Evolutionary conservation across 2,329 filamentous ascomycete genomes (phyloP).

Genomic region (Epichloe baconii): DNA sequence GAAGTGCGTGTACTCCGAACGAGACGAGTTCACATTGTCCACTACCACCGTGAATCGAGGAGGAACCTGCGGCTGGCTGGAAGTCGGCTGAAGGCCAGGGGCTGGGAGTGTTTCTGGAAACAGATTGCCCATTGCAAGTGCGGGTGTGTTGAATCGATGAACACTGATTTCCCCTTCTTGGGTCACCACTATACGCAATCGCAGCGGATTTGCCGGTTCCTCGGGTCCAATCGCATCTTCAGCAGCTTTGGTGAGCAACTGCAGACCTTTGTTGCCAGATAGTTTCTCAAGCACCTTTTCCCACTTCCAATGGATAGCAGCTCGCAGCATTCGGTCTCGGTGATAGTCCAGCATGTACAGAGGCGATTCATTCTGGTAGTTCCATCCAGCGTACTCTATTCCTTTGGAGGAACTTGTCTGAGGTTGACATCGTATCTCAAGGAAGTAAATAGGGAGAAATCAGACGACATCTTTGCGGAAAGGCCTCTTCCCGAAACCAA

Average conservation of each 20-base stretch:
- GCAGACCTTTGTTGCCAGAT: conserved; percentile 32
- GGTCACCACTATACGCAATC: conserved; percentile 43
- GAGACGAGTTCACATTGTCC: conserved; percentile 26
- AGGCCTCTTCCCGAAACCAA: not conserved
- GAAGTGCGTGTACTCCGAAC: conserved; percentile 61
- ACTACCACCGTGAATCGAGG: conserved; percentile 30
- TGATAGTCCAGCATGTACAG: conserved; percentile 75
- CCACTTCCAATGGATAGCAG: conserved; percentile 46
- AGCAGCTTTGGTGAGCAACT: conserved; percentile 19
- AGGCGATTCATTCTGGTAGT: conserved; percentile 39
- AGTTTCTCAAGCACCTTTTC: conserved; percentile 29
- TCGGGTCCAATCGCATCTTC: conserved; percentile 23
- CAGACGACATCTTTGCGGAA: conserved; percentile 19
- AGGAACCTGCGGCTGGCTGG: conserved; percentile 13
- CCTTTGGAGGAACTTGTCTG: conserved; percentile 24
- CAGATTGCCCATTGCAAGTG: conserved; percentile 35
- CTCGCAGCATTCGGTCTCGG: conserved; percentile 60
- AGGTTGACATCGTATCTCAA: conserved; percentile 57
- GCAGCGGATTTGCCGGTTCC: conserved; percentile 22
- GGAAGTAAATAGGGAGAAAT: conserved; percentile 55
- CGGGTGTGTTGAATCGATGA: conserved; percentile 22
- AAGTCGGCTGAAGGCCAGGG: conserved; percentile 18
- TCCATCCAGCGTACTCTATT: conserved; percentile 35
- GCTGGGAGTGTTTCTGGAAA: conserved; percentile 43
- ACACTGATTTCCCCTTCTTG: conserved; percentile 33